Base-by-base conservation (phyloP, 768 basidiomycete genomes). In the Lactarius sanguifluus region DNA sequence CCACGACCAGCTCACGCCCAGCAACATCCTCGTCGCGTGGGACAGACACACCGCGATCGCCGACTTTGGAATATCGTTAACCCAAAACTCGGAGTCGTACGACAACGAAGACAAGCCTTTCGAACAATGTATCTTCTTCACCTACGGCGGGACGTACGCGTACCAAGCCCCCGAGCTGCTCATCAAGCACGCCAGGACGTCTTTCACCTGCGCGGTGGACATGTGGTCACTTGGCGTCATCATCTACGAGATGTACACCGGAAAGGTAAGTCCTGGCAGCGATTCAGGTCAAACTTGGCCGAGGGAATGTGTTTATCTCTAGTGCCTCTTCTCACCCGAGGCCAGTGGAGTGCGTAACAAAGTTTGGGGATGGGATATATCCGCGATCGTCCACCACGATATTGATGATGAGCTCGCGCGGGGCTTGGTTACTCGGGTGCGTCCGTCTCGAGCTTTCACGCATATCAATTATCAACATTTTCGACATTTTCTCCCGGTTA, bases 1-100 rank as follows among this genome's bases (percentile, higher is more conserved):
- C 7, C 73, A 81, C 36, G 62, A 73, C 1, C 76, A 76, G 65
- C 72, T 83, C 75, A 83, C 82, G 74, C 81, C 81, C 5, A 76
- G 77, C 71, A 76, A 76, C 28, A 67, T 75, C 55, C 66, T 70
- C 54, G 56, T 71, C 57, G 58, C 65, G 2, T 28, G 38, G 10
- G 30, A 57, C 9, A 68, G 70, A 45, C 69, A 70, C 52, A 65
- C 69, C 56, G 65, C 64, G 25, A 59, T 72, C 25, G 64, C 69
- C 41, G 71, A 72, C 52, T 72, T 72, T 62, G 63, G 69, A 20
- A 57, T 58, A 28, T 38, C 69, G 10, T 2, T 59, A 23, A 18
- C 28, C 13, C 15, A 52, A 16, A 50, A 66, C 5, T 18, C 23
- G 3, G 54, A 57, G 40, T 30, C 30, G 20, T 43, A 30, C 45